These are phyloP conservation scores for Malassezia vespertilionis DNA, from an alignment of 1,284 basidiomycete species.

Conservation along the genomic window DNA sequence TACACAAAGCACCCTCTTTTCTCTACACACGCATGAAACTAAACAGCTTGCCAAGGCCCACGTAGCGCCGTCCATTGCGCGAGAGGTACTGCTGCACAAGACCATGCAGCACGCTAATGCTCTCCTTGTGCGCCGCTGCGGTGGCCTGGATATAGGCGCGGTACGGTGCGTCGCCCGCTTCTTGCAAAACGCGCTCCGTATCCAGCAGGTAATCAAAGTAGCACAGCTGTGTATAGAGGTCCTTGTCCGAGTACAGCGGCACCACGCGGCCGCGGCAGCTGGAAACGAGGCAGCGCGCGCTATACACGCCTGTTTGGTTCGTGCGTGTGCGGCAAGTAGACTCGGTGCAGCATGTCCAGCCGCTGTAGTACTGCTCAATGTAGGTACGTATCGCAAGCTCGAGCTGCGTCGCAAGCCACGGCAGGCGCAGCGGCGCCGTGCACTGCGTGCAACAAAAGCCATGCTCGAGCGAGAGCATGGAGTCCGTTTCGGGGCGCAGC, in stretches of 20 bases:
- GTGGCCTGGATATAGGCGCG: slow-evolving; percentile 22
- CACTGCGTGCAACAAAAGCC: slow-evolving; percentile 58
- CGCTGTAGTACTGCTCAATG: slow-evolving; percentile 75
- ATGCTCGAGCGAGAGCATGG: slow-evolving; percentile 19
- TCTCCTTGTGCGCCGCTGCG: slow-evolving; percentile 19
- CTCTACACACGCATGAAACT: slow-evolving; percentile 32
- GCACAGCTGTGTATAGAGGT: slow-evolving; percentile 41
- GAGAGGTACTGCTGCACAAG: slow-evolving; percentile 33
- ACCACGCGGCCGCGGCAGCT: slow-evolving; percentile 30
- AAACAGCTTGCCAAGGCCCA: slow-evolving; percentile 37
- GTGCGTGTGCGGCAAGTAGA: slow-evolving; percentile 69
- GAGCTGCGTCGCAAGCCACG: slow-evolving; percentile 69
- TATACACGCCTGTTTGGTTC: slow-evolving; percentile 85
- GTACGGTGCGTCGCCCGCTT: slow-evolving; percentile 14
- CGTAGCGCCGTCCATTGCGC: slow-evolving; percentile 37
- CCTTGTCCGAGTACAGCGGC: slow-evolving; percentile 33
- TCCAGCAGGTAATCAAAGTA: slow-evolving; percentile 40
- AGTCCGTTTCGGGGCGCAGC: not conserved
- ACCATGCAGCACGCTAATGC: slow-evolving; percentile 18
- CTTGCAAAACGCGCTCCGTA: slow-evolving; percentile 5
- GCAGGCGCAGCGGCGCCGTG: slow-evolving; percentile 52
- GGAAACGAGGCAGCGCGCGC: slow-evolving; percentile 50
- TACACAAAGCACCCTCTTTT: too few species aligned
- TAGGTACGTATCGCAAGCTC: slow-evolving; percentile 69
- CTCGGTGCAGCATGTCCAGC: slow-evolving; percentile 78